phyloP scores from a whole-genome alignment of 2,329 filamentous ascomycete species.

The Zasmidium cellare region DNA sequence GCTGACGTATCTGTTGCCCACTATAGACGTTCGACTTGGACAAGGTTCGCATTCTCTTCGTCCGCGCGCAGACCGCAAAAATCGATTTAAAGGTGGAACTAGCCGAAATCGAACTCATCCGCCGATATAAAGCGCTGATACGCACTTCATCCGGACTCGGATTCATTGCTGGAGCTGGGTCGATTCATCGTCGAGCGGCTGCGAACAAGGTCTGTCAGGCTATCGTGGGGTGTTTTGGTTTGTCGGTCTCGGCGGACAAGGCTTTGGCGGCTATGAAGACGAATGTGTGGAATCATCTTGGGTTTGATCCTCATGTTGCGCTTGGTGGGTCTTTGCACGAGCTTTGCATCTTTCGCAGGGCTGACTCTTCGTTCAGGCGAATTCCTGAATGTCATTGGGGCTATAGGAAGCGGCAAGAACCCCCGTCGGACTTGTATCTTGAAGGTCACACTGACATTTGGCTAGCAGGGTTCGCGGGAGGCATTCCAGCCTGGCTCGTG shows the following conservation, averaged over 20 bases:
- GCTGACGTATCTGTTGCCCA: too few species aligned
- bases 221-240: constrained; percentile 28
- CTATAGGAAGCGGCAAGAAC: not conserved
- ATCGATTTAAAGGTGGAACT: constrained; percentile 39
- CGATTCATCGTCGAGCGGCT: constrained; percentile 25
- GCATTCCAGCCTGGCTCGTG: constrained; percentile 29
- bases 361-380: not conserved
- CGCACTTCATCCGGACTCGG: constrained; percentile 25
- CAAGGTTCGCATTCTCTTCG: constrained; percentile 36
- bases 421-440: too few species aligned
- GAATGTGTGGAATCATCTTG: constrained; percentile 21
- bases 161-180: constrained; percentile 7
- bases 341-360: too few species aligned
- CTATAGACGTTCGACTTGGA: constrained; percentile 33
- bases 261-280: constrained; percentile 22
- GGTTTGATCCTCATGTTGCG: constrained; percentile 17
- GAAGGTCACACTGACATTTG: not conserved
- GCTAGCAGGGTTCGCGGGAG: constrained; percentile 22
- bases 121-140: constrained; percentile 31
- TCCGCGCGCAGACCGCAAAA: constrained; percentile 36
- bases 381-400: not conserved
- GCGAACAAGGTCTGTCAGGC: constrained; percentile 24
- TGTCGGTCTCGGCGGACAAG: constrained; percentile 19
- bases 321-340: constrained; percentile 16
- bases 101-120: constrained; percentile 35